Conservation (phyloP, 257 asterid genomes). For the Nicotiana paniculata region DNA sequence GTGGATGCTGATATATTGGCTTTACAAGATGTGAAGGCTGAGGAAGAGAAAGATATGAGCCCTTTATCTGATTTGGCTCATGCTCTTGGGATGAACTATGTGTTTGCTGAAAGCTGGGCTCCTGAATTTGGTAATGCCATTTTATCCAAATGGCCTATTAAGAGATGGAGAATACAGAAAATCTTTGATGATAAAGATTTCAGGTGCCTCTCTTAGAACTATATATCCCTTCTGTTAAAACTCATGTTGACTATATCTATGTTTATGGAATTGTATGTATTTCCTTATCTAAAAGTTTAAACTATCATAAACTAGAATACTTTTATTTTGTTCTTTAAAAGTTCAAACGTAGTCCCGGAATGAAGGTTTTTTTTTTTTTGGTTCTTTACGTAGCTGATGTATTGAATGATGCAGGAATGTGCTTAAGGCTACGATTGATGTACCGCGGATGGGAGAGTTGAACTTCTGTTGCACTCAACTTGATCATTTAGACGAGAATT, state of each 20-base stretch:
- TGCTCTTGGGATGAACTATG: slow-evolving; percentile 79
- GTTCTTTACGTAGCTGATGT: background rate
- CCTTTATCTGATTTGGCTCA: slow-evolving; percentile 82
- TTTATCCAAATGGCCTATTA: slow-evolving; percentile 86
- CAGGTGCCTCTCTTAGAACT: slow-evolving; percentile 38
- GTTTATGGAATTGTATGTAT: background rate
- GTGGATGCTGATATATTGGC: slow-evolving; percentile 81
- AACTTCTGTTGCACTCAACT: slow-evolving; percentile 79
- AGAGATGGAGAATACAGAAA: slow-evolving; percentile 63
- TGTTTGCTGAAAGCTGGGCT: slow-evolving; percentile 98
- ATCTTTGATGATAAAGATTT: slow-evolving; percentile 75
- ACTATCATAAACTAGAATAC: background rate
- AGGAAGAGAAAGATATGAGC: slow-evolving; percentile 72
- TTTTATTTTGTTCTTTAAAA: background rate
- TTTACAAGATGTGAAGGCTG: slow-evolving; percentile 92
- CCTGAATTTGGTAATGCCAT: slow-evolving; percentile 94
- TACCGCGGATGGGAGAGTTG: slow-evolving; percentile 76
- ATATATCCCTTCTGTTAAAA: background rate
- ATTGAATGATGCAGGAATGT: slow-evolving; percentile 55
- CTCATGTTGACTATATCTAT: background rate
- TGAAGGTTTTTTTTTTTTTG: background rate
- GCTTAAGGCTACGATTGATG: slow-evolving; percentile 75
- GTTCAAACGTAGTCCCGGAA: background rate
- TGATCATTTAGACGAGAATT: slow-evolving; percentile 76
- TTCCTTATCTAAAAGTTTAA: background rate